Base-by-base conservation (phyloP, 1,139 yeast species). In the Debaryomyces sp. region DNA sequence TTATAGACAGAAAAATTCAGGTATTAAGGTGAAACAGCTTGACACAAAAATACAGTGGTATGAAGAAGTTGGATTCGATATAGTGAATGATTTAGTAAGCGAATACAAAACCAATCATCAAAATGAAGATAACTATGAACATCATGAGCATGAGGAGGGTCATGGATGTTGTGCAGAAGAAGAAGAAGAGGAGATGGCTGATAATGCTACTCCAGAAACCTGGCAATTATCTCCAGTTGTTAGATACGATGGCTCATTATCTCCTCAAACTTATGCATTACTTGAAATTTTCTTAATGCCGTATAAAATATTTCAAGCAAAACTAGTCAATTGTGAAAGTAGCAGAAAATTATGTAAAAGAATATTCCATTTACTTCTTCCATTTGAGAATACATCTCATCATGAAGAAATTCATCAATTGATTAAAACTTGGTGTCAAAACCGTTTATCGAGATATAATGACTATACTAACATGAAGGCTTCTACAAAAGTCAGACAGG, bases 11-110 rank as follows among this genome's bases (percentile, higher is more conserved):
- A 58, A 54, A 3, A 44, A 60, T 15, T 55, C 64, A 12, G 53
- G 54, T 5, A 57, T 56, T 17, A 65, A 67, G 49, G 64, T 64
- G 23, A 63, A 67, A 24, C 74, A 73, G 48, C 55, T 74, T 34
- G 68, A 71, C 4, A 66, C 68, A 36, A 79, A 87, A 47, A 61
- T 84, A 9, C 72, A 74, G 21, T 88, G 94, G 94, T 84, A 89
- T 79, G 80, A 80, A 33, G 70, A 71, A 10, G 61, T 65, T 33
- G 89, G 88, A 3, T 78, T 76, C 54, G 75, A 68, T 6, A 50
- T 73, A 6, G 61, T 76, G n/a, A 74, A 73, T 49, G 77, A 76
- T 33, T 50, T 68, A n/a, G 48, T 71, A 10, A 54, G 47, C 13
- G 48, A 43, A 10, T 29, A 46, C n/a, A 62, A 58, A 15, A 43